phyloP scores from a whole-genome alignment of 2,329 filamentous ascomycete genomes.

The Balansia obtecta region DNA sequence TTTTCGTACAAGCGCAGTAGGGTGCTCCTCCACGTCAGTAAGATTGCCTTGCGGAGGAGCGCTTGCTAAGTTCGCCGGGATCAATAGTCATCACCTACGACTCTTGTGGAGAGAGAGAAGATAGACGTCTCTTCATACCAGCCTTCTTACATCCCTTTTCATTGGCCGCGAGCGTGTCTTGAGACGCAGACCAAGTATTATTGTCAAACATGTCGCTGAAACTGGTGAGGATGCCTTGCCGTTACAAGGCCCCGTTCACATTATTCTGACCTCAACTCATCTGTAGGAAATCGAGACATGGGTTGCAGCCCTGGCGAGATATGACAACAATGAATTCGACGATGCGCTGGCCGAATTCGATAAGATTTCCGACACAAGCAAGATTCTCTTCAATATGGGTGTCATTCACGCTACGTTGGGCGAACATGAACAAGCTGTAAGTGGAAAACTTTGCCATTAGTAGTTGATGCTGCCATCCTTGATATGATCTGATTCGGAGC shows the following conservation, averaged over 20 bases:
- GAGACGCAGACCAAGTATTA: neutral
- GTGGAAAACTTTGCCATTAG: slow-evolving; percentile 21
- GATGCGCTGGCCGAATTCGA: slow-evolving; percentile 75
- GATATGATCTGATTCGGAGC: neutral
- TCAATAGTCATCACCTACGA: neutral
- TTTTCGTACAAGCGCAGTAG: neutral
- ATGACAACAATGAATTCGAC: slow-evolving; percentile 97
- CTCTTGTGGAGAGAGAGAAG: neutral
- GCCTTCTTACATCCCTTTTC: neutral
- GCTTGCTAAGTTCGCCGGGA: neutral
- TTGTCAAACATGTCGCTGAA: slow-evolving; percentile 41
- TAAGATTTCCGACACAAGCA: slow-evolving; percentile 84
- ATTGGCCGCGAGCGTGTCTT: slow-evolving; percentile 2
- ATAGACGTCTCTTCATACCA: neutral
- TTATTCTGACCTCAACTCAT: neutral
- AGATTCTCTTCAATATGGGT: slow-evolving; percentile 96
- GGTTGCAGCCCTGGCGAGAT: slow-evolving; percentile 80
- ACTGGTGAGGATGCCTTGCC: slow-evolving; percentile 32
- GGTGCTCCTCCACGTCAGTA: neutral
- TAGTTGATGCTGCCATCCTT: neutral
- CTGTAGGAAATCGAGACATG: slow-evolving; percentile 93
- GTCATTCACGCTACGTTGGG: slow-evolving; percentile 95
- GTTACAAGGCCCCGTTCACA: neutral
- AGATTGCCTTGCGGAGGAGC: neutral
- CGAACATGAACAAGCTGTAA: slow-evolving; percentile 87